phyloP scores from a whole-genome alignment of 306 rosid genomes.

The Rosa persica region DNA sequence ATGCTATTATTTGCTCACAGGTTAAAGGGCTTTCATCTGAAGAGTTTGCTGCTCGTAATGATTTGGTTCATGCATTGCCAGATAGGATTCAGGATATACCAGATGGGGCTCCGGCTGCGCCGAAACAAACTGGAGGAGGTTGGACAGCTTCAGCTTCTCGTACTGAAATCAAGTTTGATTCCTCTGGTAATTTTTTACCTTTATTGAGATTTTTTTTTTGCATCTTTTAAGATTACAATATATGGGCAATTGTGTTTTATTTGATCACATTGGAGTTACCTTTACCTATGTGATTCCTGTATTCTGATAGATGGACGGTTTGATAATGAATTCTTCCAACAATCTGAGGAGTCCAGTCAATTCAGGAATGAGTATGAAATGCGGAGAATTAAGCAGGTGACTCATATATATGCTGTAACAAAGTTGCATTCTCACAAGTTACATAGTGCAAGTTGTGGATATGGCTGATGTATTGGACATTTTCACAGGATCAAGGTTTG shows the following conservation, averaged over 20 bases:
- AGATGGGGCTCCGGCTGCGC: conserved; percentile 81
- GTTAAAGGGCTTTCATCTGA: conserved; percentile 84
- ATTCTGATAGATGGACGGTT: conserved; percentile 68
- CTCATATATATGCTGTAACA: conserved; percentile 31
- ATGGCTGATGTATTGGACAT: conserved; percentile 17
- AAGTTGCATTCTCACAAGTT: conserved; percentile 1
- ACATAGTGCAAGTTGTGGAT: neutral
- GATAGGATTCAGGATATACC: conserved; percentile 93
- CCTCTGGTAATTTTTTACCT: conserved; percentile 48
- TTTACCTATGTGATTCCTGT: conserved; percentile 28
- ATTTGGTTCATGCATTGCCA: conserved; percentile 89
- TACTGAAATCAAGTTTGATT: conserved; percentile 85
- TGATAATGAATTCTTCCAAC: conserved; percentile 78
- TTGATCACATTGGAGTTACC: conserved; percentile 3
- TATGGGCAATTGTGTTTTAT: conserved; percentile 1
- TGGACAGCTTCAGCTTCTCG: conserved; percentile 90
- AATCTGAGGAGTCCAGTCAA: conserved; percentile 68
- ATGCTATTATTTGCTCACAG: conserved; percentile 35
- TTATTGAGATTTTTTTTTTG: neutral
- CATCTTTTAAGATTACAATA: neutral
- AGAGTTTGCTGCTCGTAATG: conserved; percentile 97
- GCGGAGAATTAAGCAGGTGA: conserved; percentile 86
- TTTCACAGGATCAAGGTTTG: conserved; percentile 91
- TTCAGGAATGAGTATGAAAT: conserved; percentile 95
- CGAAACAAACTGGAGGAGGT: conserved; percentile 85